Conservation (phyloP, 2,329 filamentous ascomycete genomes). For the Aspergillus ibericus region DNA sequence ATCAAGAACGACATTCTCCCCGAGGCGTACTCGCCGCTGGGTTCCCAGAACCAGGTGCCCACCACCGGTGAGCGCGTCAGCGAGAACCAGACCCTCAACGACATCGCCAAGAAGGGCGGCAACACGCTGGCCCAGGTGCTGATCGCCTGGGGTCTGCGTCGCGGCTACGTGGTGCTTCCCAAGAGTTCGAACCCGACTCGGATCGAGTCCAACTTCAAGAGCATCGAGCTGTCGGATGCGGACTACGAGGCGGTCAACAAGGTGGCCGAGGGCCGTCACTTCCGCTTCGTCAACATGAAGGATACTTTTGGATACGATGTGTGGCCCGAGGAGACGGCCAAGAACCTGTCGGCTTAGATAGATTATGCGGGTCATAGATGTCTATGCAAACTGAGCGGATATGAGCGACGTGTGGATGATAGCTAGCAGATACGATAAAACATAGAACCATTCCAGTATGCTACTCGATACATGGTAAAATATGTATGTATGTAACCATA, state of each 20-base stretch:
- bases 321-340: slow-evolving; percentile 59
- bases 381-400: not conserved
- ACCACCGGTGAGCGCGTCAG: slow-evolving; percentile 66
- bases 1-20: slow-evolving; percentile 43
- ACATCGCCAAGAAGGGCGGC: slow-evolving; percentile 58
- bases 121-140: slow-evolving; percentile 62
- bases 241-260: slow-evolving; percentile 62
- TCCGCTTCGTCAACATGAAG: slow-evolving; percentile 79
- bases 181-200: slow-evolving; percentile 68
- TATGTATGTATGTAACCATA: not conserved
- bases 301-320: slow-evolving; percentile 75
- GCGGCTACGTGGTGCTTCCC: slow-evolving; percentile 67
- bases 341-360: slow-evolving; percentile 32
- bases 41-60: slow-evolving; percentile 69
- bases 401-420: not conserved
- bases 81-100: slow-evolving; percentile 60
- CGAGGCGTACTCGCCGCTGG: slow-evolving; percentile 49
- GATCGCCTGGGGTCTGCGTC: slow-evolving; percentile 65
- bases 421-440: not conserved
- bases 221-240: slow-evolving; percentile 58
- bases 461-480: no score
- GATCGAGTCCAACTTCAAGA: slow-evolving; percentile 68
- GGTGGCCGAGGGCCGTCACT: slow-evolving; percentile 66
- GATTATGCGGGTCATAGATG: slow-evolving; percentile 23
- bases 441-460: no score